Conservation (phyloP, 2,329 filamentous ascomycete species). For the Aspergillus aculeatus region DNA sequence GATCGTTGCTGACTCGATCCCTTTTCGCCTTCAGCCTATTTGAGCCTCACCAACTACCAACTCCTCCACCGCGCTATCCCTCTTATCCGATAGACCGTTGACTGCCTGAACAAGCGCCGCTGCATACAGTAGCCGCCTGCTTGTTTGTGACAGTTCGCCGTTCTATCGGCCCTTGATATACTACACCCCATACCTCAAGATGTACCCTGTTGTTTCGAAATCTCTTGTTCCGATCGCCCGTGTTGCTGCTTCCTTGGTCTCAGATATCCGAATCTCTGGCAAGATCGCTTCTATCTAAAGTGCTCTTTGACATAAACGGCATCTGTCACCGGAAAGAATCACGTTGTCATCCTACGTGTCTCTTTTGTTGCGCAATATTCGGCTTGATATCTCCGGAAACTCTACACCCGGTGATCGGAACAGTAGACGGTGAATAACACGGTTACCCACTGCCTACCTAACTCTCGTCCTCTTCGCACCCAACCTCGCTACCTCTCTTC, state of each 20-base stretch:
- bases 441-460: constrained; percentile 2
- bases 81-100: constrained; percentile 20
- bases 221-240: constrained; percentile 38
- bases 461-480: neutral
- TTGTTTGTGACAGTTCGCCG: constrained; percentile 31
- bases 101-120: constrained; percentile 32
- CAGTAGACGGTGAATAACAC: constrained; percentile 20
- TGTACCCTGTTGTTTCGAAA: constrained; percentile 38
- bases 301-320: constrained; percentile 8
- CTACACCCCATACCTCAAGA: constrained; percentile 32
- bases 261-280: constrained; percentile 32
- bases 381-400: constrained; percentile 23
- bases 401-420: constrained; percentile 29
- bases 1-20: constrained; percentile 19
- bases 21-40: constrained; percentile 19
- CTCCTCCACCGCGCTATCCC: constrained; percentile 2
- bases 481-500: constrained; percentile 3
- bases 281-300: constrained; percentile 30
- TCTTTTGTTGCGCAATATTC: constrained; percentile 15
- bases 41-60: constrained; percentile 14
- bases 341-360: constrained; percentile 19
- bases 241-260: constrained; percentile 32
- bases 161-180: constrained; percentile 29
- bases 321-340: constrained; percentile 17
- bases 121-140: constrained; percentile 28